Percentiles rank a stretch among this genome's conserved stretches.
Conservation (phyloP, 1,139 yeast genomes). For the Debaryomyces psychrophilus region DNA sequence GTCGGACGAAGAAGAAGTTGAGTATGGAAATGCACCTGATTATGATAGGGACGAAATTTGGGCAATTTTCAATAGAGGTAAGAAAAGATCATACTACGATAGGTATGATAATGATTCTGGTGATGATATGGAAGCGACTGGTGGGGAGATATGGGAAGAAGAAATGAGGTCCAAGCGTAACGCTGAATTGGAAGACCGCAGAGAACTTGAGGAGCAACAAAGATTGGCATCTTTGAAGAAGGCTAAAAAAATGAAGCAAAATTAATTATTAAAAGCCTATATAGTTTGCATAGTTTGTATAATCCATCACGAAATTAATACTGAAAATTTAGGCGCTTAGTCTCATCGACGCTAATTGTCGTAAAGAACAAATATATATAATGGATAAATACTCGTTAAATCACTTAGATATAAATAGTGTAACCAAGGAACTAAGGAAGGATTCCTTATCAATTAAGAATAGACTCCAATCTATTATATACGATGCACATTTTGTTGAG, state of each 20-base stretch:
- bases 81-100: constrained; percentile 47
- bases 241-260: constrained; percentile 21
- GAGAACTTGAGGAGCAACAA: constrained; percentile 62
- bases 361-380: neutral
- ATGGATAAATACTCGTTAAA: constrained; percentile 8
- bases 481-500: constrained; percentile 51
- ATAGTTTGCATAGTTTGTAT: constrained; percentile 7
- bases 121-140: constrained; percentile 94
- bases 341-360: neutral
- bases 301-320: neutral
- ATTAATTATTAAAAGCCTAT: neutral
- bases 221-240: constrained; percentile 40
- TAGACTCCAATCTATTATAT: constrained; percentile 68
- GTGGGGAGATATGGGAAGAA: constrained; percentile 81
- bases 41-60: constrained; percentile 87
- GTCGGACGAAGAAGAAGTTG: constrained; percentile 57
- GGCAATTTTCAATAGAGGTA: constrained; percentile 77
- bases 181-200: constrained; percentile 68
- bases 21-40: constrained; percentile 29
- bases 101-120: constrained; percentile 55
- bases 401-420: constrained; percentile 21
- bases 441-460: constrained; percentile 62
- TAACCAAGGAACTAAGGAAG: constrained; percentile 46
- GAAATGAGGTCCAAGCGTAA: constrained; percentile 64
- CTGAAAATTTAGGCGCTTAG: neutral